Evolutionary conservation across 1,139 yeast genomes (phyloP), one percentile per base, ranked within the genome.

Genomic region (Pichia sp.): DNA sequence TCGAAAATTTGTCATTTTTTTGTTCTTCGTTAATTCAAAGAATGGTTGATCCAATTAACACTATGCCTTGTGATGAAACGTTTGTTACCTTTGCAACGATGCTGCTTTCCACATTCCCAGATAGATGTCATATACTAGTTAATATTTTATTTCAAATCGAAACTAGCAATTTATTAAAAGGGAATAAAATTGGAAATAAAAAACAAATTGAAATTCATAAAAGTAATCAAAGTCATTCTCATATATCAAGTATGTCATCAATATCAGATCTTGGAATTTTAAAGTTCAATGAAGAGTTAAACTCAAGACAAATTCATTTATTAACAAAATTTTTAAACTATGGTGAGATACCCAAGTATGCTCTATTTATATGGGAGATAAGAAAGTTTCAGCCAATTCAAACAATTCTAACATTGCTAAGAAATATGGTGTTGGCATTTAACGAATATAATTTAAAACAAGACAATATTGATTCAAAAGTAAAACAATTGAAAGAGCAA

Each of bases 311-410:
- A 35, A 46, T 56, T 13, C 59, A 54, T 37, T 38, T 57, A 13
- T 40, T 58, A 29, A 41, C 27, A 7, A 56, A 54, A 42, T 57
- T 50, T 36, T 37, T 50, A 7, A 45, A 51, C 6, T 57, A 58
- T 42, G 60, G 59, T 1, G 43, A 47, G 24, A 53, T 58, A 57
- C 60, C 59, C 12, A 42, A 45, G 20, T 44, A 53, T 47, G 49
- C 47, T 3, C 27, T 54, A 15, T 58, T 53, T 39, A 27, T 56
- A 1, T 58, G 61, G 61, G 60, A 57, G 34, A 55, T 57, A 16
- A 43, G 59, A 36, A 58, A 57, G 37, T 58, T 50, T 43, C 61
- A 58, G 34, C 61, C 61, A 13, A 57, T 58, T 24, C 60, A 58
- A 36, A 49, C 56, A 4, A 30, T 58, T 5, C 27, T 57, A n/a